Conservation (phyloP, 306 rosid species). For the Oemleria cerasiformis region DNA sequence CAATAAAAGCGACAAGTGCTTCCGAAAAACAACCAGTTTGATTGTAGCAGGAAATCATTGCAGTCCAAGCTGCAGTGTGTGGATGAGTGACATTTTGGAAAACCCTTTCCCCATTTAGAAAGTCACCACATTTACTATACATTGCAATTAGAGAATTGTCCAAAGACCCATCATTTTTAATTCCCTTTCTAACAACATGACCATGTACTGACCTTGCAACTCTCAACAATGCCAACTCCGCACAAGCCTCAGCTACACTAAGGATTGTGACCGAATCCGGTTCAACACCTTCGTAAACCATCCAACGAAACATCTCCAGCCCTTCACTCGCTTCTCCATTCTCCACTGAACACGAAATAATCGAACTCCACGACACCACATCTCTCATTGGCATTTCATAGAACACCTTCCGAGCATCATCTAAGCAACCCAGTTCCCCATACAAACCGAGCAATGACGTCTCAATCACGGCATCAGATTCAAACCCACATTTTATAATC, state of each 20-base stretch:
- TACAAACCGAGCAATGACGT: constrained; percentile 70
- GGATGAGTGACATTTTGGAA: constrained; percentile 31
- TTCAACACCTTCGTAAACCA: constrained; percentile 52
- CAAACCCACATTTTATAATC: constrained; percentile 55
- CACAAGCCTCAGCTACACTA: constrained; percentile 71
- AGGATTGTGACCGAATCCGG: constrained; percentile 68
- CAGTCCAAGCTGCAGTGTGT: constrained; percentile 65
- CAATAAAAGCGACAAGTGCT: constrained; percentile 45
- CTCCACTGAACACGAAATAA: constrained; percentile 59
- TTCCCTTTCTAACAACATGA: constrained; percentile 48
- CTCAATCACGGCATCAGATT: constrained; percentile 51
- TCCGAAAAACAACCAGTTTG: constrained; percentile 40
- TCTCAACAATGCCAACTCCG: constrained; percentile 48
- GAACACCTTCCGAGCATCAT: constrained; percentile 57
- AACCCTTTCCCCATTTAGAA: constrained; percentile 40
- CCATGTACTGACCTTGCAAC: constrained; percentile 65
- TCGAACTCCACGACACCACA: constrained; percentile 72
- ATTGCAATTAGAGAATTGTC: constrained; percentile 53
- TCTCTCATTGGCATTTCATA: constrained; percentile 64
- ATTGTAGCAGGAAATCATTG: constrained; percentile 72
- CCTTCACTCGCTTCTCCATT: constrained; percentile 56
- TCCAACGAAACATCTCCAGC: constrained; percentile 50
- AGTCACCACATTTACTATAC: constrained; percentile 68
- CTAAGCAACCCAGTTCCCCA: constrained; percentile 53
- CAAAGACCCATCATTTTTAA: constrained; percentile 45